phyloP scores from a whole-genome alignment of 345 rosid species.

The Populus simonii region DNA sequence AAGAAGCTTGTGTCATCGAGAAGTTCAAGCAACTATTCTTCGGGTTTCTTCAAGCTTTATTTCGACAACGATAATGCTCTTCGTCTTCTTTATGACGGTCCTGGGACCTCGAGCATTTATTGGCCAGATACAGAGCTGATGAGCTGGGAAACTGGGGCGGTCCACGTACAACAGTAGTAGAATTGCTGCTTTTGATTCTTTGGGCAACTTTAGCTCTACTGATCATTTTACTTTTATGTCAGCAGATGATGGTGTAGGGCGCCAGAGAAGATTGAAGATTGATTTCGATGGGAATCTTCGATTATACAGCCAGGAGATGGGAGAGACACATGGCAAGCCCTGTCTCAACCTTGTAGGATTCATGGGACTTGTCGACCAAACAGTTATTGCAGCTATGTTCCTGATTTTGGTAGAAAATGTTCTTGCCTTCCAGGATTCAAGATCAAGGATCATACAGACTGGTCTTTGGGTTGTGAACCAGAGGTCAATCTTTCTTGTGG shows the following conservation, averaged over 20 bases:
- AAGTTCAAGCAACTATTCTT: slow-evolving; percentile 12
- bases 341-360: slow-evolving; percentile 14
- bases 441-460: slow-evolving; percentile 14
- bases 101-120: slow-evolving; percentile 26
- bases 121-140: slow-evolving; percentile 27
- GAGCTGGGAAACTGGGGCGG: slow-evolving; percentile 21
- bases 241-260: slow-evolving; percentile 20
- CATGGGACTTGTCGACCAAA: slow-evolving; percentile 37
- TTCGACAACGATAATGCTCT: slow-evolving; percentile 35
- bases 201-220: slow-evolving; percentile 29
- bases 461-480: slow-evolving; percentile 32
- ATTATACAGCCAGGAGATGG: slow-evolving; percentile 21
- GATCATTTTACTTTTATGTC: slow-evolving; percentile 13
- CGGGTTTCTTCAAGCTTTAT: slow-evolving; percentile 13
- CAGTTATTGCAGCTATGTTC: slow-evolving; percentile 25
- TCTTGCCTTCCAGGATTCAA: slow-evolving; percentile 33
- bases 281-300: slow-evolving; percentile 40
- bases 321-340: slow-evolving; percentile 23
- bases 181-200: slow-evolving; percentile 17
- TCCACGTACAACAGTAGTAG: slow-evolving; percentile 18
- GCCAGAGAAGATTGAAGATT: slow-evolving; percentile 18
- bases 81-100: slow-evolving; percentile 27
- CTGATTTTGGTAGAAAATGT: slow-evolving; percentile 15
- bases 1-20: slow-evolving; percentile 14
- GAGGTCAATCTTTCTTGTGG: slow-evolving; percentile 17